These are phyloP conservation scores for Mycena sp. DNA, from an alignment of 1,284 basidiomycete genomes.

Conservation along the genomic window DNA sequence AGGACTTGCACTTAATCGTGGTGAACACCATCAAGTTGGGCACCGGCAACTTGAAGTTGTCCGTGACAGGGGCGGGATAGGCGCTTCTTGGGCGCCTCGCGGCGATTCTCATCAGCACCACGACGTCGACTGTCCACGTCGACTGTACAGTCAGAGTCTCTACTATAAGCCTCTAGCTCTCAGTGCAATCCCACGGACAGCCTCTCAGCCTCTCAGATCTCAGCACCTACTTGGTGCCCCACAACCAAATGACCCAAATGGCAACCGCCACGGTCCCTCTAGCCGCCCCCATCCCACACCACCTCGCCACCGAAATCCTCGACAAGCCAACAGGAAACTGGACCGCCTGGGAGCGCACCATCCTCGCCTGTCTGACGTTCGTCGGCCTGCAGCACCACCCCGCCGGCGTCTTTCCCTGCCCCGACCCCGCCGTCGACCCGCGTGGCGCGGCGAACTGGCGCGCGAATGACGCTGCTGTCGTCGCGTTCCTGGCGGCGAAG, in stretches of 20 bases:
- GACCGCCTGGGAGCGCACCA: constrained; percentile 12
- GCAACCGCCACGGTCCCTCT: neutral
- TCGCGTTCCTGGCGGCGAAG: constrained; percentile 12
- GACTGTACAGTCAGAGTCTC: no score
- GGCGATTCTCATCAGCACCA: no score
- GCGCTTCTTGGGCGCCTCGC: no score
- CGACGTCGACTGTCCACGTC: no score
- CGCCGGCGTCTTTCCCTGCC: neutral
- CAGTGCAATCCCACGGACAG: no score
- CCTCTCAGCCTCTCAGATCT: neutral
- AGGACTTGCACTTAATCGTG: no score
- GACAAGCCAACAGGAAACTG: constrained; percentile 19
- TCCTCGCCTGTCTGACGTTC: constrained; percentile 8
- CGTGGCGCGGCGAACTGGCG: constrained; percentile 9
- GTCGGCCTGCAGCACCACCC: constrained; percentile 15
- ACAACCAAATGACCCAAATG: constrained; percentile 22
- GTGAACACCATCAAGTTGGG: no score
- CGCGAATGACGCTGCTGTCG: constrained; percentile 15
- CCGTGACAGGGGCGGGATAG: no score
- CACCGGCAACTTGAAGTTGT: no score
- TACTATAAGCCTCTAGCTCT: no score
- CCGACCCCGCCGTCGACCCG: constrained; percentile 9
- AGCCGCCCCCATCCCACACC: constrained; percentile 9
- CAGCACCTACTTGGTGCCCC: no score
- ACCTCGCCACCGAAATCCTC: constrained; percentile 10